Conservation (phyloP, 2,329 filamentous ascomycete species). For the Massarina eburnea region DNA sequence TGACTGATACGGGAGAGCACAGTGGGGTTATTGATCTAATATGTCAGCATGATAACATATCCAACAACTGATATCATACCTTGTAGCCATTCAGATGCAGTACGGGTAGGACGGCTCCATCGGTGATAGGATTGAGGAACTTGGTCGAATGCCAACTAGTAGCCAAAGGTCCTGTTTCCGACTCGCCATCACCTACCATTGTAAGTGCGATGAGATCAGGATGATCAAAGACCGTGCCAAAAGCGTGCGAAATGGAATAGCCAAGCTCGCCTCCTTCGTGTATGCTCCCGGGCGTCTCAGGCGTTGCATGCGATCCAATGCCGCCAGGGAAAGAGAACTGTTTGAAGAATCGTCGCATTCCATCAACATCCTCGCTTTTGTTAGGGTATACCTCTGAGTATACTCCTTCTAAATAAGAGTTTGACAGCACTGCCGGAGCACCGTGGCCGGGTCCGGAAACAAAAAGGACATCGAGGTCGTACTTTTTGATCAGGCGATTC, state of each 20-base stretch:
- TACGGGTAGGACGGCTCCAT: conserved; percentile 76
- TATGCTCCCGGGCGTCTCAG: conserved; percentile 74
- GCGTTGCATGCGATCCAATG: conserved; percentile 75
- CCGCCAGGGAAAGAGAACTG: conserved; percentile 81
- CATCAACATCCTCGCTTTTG: conserved; percentile 68
- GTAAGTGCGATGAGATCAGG: conserved; percentile 74
- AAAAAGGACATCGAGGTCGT: conserved; percentile 71
- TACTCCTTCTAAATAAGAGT: conserved; percentile 75
- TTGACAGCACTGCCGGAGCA: conserved; percentile 73
- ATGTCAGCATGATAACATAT: conserved; percentile 4
- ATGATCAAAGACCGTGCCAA: conserved; percentile 74
- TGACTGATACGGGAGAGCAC: conserved; percentile 72
- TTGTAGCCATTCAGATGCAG: conserved; percentile 83
- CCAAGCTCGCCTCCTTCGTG: conserved; percentile 81
- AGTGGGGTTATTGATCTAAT: conserved; percentile 49
- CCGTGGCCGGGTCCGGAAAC: conserved; percentile 78
- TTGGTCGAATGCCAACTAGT: conserved; percentile 83
- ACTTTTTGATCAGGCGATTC: conserved; percentile 80
- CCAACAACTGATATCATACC: conserved; percentile 48
- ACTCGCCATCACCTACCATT: conserved; percentile 78
- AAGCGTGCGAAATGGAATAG: conserved; percentile 79
- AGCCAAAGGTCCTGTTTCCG: conserved; percentile 78
- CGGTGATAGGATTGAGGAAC: conserved; percentile 76
- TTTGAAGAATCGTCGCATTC: conserved; percentile 77
- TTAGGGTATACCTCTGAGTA: conserved; percentile 78